Conservation (phyloP, 2,329 filamentous ascomycete species). For the Ceratocystis harringtonii region DNA sequence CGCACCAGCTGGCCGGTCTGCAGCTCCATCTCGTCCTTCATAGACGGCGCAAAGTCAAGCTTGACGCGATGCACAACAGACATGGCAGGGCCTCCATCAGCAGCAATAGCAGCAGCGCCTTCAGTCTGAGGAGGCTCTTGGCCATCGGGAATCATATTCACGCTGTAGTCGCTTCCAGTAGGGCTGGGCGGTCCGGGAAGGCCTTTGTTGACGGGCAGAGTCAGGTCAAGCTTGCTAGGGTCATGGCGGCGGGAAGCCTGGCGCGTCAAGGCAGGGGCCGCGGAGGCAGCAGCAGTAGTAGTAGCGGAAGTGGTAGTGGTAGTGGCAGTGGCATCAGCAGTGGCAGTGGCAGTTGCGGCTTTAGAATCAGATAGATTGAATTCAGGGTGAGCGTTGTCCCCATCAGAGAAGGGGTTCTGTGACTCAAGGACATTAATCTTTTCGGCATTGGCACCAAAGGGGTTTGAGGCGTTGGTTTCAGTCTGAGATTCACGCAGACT, state of each 20-base stretch:
- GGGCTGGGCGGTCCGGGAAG: slow-evolving; percentile 38
- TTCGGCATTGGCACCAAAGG: slow-evolving; percentile 50
- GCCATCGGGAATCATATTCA: slow-evolving; percentile 38
- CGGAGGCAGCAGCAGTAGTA: slow-evolving; percentile 26
- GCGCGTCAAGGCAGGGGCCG: slow-evolving; percentile 27
- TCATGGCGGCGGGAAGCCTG: slow-evolving; percentile 42
- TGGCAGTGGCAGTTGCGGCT: slow-evolving; percentile 11
- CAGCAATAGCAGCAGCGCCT: slow-evolving; percentile 45
- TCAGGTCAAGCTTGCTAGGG: slow-evolving; percentile 40
- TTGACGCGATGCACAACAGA: slow-evolving; percentile 77
- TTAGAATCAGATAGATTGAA: slow-evolving; percentile 26
- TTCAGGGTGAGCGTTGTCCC: slow-evolving; percentile 31
- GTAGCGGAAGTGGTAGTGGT: slow-evolving; percentile 29
- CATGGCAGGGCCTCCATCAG: slow-evolving; percentile 43
- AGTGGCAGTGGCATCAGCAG: slow-evolving; percentile 27
- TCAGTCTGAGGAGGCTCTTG: slow-evolving; percentile 31
- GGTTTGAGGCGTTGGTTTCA: slow-evolving; percentile 44
- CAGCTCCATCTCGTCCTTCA: slow-evolving; percentile 82
- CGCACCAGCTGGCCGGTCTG: slow-evolving; percentile 70
- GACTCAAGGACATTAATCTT: slow-evolving; percentile 21
- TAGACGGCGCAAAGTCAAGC: slow-evolving; percentile 81
- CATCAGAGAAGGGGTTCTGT: slow-evolving; percentile 49
- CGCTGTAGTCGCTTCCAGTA: slow-evolving; percentile 47
- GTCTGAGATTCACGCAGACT: slow-evolving; percentile 21
- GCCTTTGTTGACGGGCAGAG: slow-evolving; percentile 27